Conservation (phyloP, 2,329 filamentous ascomycete genomes). For the Furcasterigmium sp. region DNA sequence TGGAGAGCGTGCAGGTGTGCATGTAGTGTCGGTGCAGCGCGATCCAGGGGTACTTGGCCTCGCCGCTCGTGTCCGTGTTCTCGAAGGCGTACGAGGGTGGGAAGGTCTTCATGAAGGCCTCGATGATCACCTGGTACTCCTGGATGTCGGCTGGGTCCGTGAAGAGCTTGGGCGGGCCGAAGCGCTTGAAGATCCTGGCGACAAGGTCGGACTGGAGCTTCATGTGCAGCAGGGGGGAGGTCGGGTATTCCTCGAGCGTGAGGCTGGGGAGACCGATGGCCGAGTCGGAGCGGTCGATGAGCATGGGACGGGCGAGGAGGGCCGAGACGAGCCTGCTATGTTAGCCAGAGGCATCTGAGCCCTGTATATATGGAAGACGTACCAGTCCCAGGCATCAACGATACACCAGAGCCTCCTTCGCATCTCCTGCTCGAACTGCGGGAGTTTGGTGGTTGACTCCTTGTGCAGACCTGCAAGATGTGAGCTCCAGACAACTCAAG, state of each 20-base stretch:
- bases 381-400: constrained; percentile 33
- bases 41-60: constrained; percentile 34
- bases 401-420: constrained; percentile 29
- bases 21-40: constrained; percentile 39
- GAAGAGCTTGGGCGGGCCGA: constrained; percentile 23
- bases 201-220: constrained; percentile 29
- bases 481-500: neutral
- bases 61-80: constrained; percentile 34
- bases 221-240: constrained; percentile 27
- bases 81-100: constrained; percentile 32
- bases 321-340: constrained; percentile 31
- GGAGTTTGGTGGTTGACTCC: constrained; percentile 18
- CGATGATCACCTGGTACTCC: constrained; percentile 26
- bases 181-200: constrained; percentile 21
- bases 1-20: constrained; percentile 20
- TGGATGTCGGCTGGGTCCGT: constrained; percentile 20
- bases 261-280: constrained; percentile 25
- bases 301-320: constrained; percentile 24
- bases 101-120: constrained; percentile 36
- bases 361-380: constrained; percentile 2
- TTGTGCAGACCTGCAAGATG: constrained; percentile 23
- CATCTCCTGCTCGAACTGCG: constrained; percentile 30
- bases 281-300: constrained; percentile 27
- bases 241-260: constrained; percentile 22
- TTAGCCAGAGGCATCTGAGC: too few relatives aligned